phyloP scores from a whole-genome alignment of 371 early-diverging fungal species.

The Apophysomyces ossiformis region DNA sequence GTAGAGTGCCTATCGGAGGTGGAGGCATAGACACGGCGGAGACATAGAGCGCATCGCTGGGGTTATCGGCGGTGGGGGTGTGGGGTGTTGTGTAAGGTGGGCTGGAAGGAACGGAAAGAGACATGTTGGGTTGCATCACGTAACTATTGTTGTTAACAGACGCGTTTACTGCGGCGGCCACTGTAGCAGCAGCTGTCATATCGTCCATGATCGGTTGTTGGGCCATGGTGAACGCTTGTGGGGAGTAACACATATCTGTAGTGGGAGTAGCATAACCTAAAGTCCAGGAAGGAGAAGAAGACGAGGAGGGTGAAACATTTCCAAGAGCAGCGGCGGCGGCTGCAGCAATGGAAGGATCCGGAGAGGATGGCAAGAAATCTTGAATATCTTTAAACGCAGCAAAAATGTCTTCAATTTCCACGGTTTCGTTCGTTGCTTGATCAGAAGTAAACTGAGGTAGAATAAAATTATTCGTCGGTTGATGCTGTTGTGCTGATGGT shows the following conservation, averaged over 20 bases:
- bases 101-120: conserved; percentile 34
- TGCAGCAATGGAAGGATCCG: not conserved
- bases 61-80: conserved; percentile 15
- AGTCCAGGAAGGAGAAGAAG: not conserved
- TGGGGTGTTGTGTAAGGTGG: conserved; percentile 23
- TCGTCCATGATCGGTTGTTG: conserved; percentile 3
- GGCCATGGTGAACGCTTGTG: not conserved
- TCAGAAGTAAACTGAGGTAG: conserved; percentile 53
- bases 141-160: not conserved
- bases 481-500: not conserved
- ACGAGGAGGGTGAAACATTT: not conserved
- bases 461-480: conserved; percentile 27
- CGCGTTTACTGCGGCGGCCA: not conserved
- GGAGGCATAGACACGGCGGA: conserved; percentile 25
- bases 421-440: conserved; percentile 45
- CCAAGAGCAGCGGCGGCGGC: conserved; percentile 4
- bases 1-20: conserved; percentile 20
- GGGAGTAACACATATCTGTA: conserved; percentile 10
- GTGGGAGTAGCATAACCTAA: conserved; percentile 8
- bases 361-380: conserved; percentile 9
- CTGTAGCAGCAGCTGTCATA: not conserved
- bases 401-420: conserved; percentile 44
- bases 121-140: conserved; percentile 15
- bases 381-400: conserved; percentile 21
- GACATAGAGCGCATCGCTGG: conserved; percentile 22